Conservation (phyloP, 495 filamentous ascomycete genomes). For the Trichodelitschia bisporula region DNA sequence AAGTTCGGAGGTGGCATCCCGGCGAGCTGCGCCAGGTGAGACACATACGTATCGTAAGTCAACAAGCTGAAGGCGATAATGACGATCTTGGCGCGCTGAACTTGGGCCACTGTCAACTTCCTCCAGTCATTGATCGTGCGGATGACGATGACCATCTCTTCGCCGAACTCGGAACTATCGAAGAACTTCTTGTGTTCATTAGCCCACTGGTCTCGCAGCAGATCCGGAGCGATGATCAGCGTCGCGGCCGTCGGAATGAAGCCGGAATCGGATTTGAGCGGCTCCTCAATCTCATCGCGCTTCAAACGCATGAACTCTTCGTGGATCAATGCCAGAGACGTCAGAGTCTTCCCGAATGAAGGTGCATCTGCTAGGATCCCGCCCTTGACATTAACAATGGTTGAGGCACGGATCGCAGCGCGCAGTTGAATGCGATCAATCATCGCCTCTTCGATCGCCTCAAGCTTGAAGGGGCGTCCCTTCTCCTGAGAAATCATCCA, state of each 20-base stretch:
- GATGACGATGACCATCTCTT: slow-evolving; percentile 22
- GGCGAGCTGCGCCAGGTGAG: slow-evolving; percentile 25
- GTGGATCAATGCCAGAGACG: slow-evolving; percentile 42
- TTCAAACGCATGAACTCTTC: slow-evolving; percentile 11
- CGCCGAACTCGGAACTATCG: slow-evolving; percentile 3
- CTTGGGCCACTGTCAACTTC: slow-evolving; percentile 14
- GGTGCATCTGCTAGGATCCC: slow-evolving; percentile 57
- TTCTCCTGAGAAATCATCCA: slow-evolving; percentile 48
- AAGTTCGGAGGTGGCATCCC: slow-evolving; percentile 21
- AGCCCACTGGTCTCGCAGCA: slow-evolving; percentile 43
- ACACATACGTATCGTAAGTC: slow-evolving; percentile 21
- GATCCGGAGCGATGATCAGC: slow-evolving; percentile 38
- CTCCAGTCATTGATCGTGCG: slow-evolving; percentile 11
- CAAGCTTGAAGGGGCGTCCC: slow-evolving; percentile 26
- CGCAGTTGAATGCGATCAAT: slow-evolving; percentile 33
- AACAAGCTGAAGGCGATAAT: slow-evolving; percentile 27
- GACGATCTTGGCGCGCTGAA: slow-evolving; percentile 30
- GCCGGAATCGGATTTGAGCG: slow-evolving; percentile 1
- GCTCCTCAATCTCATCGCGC: slow-evolving; percentile 1
- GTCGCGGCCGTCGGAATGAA: slow-evolving; percentile 34
- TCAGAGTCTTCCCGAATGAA: slow-evolving; percentile 63
- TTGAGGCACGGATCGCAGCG: slow-evolving; percentile 29
- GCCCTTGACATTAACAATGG: slow-evolving; percentile 24
- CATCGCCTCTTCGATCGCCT: slow-evolving; percentile 43
- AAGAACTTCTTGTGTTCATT: slow-evolving; percentile 36